Evolutionary conservation across 257 asterid species (phyloP).

Genomic region (Lavandula angustifolia): DNA sequence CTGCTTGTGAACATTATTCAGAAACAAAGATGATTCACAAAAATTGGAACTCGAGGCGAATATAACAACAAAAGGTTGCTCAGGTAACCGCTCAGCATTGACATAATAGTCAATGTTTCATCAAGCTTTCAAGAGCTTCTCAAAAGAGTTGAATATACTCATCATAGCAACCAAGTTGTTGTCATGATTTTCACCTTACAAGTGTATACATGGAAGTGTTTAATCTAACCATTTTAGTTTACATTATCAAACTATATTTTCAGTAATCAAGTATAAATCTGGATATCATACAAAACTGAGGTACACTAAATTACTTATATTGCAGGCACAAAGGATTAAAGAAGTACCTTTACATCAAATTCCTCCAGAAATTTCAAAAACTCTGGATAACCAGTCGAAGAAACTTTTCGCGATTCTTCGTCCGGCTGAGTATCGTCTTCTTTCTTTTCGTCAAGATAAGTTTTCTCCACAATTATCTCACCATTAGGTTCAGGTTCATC

Average conservation of each 20-base stretch:
- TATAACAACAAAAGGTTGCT: conserved; percentile 37
- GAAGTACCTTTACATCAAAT: conserved; percentile 44
- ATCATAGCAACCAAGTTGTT: conserved; percentile 46
- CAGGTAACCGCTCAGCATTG: conserved; percentile 80
- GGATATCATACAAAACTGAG: no score
- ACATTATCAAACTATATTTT: no score
- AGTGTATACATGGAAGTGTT: no score
- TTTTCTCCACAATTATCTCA: conserved; percentile 23
- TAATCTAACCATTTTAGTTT: no score
- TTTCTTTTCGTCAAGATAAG: conserved; percentile 24
- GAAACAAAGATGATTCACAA: not conserved
- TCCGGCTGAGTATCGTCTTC: conserved; percentile 27
- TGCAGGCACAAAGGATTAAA: conserved; percentile 3
- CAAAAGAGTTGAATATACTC: conserved; percentile 36
- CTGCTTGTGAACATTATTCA: not conserved
- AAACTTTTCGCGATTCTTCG: conserved; percentile 36
- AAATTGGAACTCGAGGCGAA: not conserved
- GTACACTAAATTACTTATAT: no score
- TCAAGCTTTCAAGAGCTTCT: conserved; percentile 49
- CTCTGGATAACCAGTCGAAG: conserved; percentile 32
- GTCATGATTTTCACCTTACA: not conserved
- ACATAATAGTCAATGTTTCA: conserved; percentile 47
- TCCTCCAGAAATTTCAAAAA: conserved; percentile 44
- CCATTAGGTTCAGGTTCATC: conserved; percentile 24
- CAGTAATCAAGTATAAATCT: no score